Evolutionary conservation across 768 basidiomycete genomes (phyloP).

Genomic region (Mycena capillaripes): DNA sequence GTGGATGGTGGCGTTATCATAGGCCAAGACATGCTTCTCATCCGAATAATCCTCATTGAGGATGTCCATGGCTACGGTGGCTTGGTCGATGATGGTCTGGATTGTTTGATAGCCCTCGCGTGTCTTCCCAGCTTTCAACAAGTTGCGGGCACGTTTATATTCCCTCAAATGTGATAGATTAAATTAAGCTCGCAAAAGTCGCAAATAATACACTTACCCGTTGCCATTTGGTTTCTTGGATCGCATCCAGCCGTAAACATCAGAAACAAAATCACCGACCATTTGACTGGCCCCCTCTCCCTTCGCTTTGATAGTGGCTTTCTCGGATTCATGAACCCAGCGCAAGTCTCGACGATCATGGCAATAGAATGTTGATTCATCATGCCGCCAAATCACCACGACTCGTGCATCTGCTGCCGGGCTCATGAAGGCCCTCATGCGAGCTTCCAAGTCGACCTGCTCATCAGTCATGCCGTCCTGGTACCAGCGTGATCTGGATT

Average conservation of each 20-base stretch:
- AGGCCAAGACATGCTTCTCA: constrained; percentile 41
- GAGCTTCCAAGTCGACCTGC: no score
- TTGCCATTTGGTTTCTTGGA: no score
- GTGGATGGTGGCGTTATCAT: constrained; percentile 45
- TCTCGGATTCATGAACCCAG: constrained; percentile 42
- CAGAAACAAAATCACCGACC: constrained; percentile 44
- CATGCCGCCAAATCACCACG: constrained; percentile 53
- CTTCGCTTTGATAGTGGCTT: constrained; percentile 37
- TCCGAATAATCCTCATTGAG: constrained; percentile 36
- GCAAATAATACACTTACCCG: no score
- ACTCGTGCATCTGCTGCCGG: constrained; percentile 39
- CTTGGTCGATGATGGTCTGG: constrained; percentile 26
- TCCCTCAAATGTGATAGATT: constrained; percentile 21
- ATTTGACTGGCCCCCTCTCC: constrained; percentile 44
- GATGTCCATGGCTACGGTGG: constrained; percentile 27
- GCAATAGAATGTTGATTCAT: constrained; percentile 57
- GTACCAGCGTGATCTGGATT: no score
- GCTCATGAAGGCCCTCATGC: no score
- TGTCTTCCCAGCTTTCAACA: constrained; percentile 44
- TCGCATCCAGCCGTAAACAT: constrained; percentile 14
- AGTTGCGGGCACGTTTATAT: constrained; percentile 1
- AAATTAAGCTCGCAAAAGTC: no score
- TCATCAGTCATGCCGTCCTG: no score
- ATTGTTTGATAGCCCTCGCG: constrained; percentile 46
- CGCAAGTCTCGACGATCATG: constrained; percentile 46